Conservation (phyloP, 371 early-diverging fungal species). For the Mortierella sp. region DNA sequence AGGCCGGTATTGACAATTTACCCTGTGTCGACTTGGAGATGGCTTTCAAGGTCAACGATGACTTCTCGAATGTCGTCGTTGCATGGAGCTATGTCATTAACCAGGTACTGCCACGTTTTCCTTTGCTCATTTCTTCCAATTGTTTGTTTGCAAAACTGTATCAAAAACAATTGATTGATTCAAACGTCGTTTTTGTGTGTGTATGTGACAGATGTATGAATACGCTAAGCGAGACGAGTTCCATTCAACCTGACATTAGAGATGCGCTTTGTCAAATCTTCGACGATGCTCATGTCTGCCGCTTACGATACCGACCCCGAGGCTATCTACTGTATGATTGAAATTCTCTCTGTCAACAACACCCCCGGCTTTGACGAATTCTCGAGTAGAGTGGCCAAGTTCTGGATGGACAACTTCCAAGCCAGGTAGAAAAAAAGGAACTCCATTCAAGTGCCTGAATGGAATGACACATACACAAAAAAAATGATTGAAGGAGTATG, state of each 20-base stretch:
- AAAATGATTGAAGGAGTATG: background rate
- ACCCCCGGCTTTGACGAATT: slow-evolving; percentile 51
- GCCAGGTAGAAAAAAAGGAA: slow-evolving; percentile 25
- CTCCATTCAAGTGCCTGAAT: background rate
- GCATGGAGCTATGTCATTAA: slow-evolving; percentile 37
- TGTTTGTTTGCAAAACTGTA: too few species aligned
- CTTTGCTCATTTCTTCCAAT: background rate
- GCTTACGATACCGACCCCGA: slow-evolving; percentile 58
- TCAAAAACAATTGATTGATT: too few species aligned
- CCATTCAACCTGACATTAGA: slow-evolving; percentile 52
- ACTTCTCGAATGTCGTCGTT: slow-evolving; percentile 37
- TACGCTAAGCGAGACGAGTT: slow-evolving; percentile 27
- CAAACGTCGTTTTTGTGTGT: too few species aligned
- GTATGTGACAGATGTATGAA: too few species aligned
- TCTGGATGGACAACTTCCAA: slow-evolving; percentile 55
- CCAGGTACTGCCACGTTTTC: background rate
- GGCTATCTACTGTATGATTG: slow-evolving; percentile 45
- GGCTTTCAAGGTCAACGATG: slow-evolving; percentile 42
- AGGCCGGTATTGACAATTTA: slow-evolving; percentile 43
- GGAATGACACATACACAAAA: background rate
- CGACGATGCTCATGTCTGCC: slow-evolving; percentile 34
- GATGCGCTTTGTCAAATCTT: slow-evolving; percentile 48
- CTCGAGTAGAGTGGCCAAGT: slow-evolving; percentile 31
- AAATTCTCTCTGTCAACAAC: slow-evolving; percentile 34
- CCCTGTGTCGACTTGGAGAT: slow-evolving; percentile 47